Conservation (phyloP, 495 filamentous ascomycete species). For the Parmelia sp. region DNA sequence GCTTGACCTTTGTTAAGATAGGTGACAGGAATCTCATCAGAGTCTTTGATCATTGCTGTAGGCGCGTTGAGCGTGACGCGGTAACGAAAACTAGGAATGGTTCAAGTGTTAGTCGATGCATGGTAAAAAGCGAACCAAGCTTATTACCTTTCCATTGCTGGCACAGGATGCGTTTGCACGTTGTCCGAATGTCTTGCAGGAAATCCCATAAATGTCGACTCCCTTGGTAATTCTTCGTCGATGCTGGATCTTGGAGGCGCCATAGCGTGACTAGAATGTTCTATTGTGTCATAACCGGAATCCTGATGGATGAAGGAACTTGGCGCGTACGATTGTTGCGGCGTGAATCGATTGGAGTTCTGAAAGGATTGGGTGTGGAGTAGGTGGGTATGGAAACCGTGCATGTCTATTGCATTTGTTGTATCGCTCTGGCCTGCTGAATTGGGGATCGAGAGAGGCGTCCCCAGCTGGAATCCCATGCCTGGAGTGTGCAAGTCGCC, state of each 20-base stretch:
- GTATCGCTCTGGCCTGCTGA: conserved; percentile 52
- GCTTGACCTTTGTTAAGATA: conserved; percentile 97
- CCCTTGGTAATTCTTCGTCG: conserved; percentile 36
- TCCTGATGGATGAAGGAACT: conserved; percentile 73
- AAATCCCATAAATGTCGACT: conserved; percentile 33
- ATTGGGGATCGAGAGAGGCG: conserved; percentile 74
- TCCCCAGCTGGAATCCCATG: conserved; percentile 68
- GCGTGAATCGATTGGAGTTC: conserved; percentile 66
- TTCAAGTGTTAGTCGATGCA: conserved; percentile 31
- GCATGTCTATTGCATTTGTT: conserved; percentile 48
- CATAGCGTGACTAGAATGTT: conserved; percentile 54
- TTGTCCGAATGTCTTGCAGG: conserved; percentile 28
- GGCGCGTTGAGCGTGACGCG: conserved; percentile 85
- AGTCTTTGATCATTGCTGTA: conserved; percentile 89
- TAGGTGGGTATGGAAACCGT: conserved; percentile 51
- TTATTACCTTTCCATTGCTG: conserved; percentile 41
- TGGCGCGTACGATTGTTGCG: conserved; percentile 64
- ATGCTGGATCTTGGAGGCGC: conserved; percentile 45
- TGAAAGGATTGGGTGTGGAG: conserved; percentile 64
- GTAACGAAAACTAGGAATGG: conserved; percentile 68
- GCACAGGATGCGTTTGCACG: conserved; percentile 36
- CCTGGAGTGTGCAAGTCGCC: conserved; percentile 88
- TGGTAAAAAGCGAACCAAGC: conserved; percentile 33
- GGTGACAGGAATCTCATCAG: conserved; percentile 84
- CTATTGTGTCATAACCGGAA: conserved; percentile 70